Conservation (phyloP, 1,139 yeast genomes). For the Yamadazyma aaseri region DNA sequence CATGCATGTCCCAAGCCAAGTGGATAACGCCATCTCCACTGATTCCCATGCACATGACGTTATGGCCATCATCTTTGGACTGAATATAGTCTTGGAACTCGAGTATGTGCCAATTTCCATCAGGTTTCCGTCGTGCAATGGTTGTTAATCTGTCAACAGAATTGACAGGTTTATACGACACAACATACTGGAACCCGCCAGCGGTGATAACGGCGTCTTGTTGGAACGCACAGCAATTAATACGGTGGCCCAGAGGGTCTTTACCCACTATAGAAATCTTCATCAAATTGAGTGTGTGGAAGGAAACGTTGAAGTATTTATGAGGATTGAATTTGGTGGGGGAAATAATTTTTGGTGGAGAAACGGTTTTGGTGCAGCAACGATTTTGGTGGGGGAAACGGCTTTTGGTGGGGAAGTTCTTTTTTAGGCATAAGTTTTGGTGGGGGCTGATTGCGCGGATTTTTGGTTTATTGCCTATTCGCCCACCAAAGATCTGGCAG, state of each 20-base stretch:
- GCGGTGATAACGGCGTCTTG: slow-evolving; percentile 9
- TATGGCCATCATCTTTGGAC: slow-evolving; percentile 17
- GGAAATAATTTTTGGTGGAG: too few relatives aligned
- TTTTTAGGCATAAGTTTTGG: too few relatives aligned
- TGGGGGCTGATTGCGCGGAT: too few relatives aligned
- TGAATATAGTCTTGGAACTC: slow-evolving; percentile 13
- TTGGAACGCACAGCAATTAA: slow-evolving; percentile 10
- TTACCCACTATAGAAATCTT: background rate
- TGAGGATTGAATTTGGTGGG: too few relatives aligned
- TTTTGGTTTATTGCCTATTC: too few relatives aligned
- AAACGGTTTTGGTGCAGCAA: too few relatives aligned
- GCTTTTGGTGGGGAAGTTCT: too few relatives aligned
- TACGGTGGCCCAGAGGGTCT: slow-evolving; percentile 8
- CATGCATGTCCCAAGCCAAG: slow-evolving; percentile 18
- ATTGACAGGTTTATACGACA: slow-evolving; percentile 5
- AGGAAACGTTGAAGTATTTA: too few relatives aligned
- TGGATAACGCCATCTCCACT: slow-evolving; percentile 18
- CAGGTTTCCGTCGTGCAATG: slow-evolving; percentile 4
- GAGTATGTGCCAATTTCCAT: slow-evolving; percentile 5
- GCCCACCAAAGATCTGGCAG: too few relatives aligned
- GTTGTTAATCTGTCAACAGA: slow-evolving; percentile 4
- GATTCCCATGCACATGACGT: slow-evolving; percentile 16
- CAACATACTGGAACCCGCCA: slow-evolving; percentile 7
- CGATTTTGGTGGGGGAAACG: too few relatives aligned
- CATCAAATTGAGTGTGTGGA: too few relatives aligned